A percentile compares a stretch with the other conserved stretches of the same genome.
phyloP scores from a whole-genome alignment of 495 filamentous ascomycete genomes.

The Staphylotrichum tortipilum region DNA sequence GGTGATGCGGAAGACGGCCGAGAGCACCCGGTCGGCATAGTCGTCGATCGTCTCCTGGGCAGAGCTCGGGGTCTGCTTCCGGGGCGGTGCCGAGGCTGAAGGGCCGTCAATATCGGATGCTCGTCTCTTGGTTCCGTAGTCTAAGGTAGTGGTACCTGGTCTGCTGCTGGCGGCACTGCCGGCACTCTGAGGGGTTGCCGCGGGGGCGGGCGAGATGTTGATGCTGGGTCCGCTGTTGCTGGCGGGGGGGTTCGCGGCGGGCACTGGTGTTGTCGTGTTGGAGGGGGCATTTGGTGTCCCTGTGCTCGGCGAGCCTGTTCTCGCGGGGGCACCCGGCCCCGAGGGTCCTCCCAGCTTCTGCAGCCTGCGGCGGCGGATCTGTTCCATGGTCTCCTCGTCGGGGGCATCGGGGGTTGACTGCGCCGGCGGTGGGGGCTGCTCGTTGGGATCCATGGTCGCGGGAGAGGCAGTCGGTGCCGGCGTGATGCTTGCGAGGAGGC shows the following conservation, averaged over 20 bases:
- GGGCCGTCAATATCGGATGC: slow-evolving; percentile 21
- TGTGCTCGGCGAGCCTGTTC: slow-evolving; percentile 8
- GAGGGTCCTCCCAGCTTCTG: slow-evolving; percentile 33
- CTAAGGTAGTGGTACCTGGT: slow-evolving; percentile 18
- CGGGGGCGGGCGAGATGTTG: slow-evolving; percentile 18
- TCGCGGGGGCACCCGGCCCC: neutral
- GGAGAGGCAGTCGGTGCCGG: too few relatives aligned
- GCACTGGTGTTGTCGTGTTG: neutral
- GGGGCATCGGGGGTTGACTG: slow-evolving; percentile 24
- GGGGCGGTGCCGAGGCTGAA: slow-evolving; percentile 19
- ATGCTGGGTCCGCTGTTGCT: slow-evolving; percentile 18
- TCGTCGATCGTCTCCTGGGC: slow-evolving; percentile 42
- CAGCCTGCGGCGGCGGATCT: slow-evolving; percentile 36
- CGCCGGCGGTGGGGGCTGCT: slow-evolving; percentile 16
- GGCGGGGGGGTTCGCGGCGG: slow-evolving; percentile 1
- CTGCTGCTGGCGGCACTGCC: slow-evolving; percentile 5
- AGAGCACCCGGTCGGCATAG: slow-evolving; percentile 63
- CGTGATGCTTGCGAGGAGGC: too few relatives aligned
- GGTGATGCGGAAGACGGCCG: slow-evolving; percentile 63
- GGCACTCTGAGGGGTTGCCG: slow-evolving; percentile 2
- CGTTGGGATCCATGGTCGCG: slow-evolving; percentile 23
- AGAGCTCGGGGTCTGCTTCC: slow-evolving; percentile 18
- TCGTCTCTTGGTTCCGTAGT: slow-evolving; percentile 17
- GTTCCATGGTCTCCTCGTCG: slow-evolving; percentile 27
- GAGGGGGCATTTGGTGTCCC: slow-evolving; percentile 2